phyloP scores from a whole-genome alignment of 2,329 filamentous ascomycete species.

The Alternaria tenuissima region DNA sequence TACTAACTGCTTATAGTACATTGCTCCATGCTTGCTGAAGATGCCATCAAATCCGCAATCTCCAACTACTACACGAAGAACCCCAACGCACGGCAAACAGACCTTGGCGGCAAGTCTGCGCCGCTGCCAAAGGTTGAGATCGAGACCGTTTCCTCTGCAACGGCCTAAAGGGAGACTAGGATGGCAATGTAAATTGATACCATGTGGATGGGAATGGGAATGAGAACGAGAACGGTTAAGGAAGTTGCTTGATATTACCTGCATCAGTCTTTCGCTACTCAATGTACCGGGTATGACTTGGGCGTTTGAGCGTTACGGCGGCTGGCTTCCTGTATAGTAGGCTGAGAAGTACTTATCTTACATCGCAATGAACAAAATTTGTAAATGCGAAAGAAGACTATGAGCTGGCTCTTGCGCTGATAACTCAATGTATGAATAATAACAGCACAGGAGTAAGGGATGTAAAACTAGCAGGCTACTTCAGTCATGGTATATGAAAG shows the following conservation, averaged over 20 bases:
- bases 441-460: neutral
- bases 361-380: conserved; percentile 17
- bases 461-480: neutral
- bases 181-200: conserved; percentile 33
- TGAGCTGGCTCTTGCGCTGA: neutral
- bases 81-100: conserved; percentile 75
- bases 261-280: conserved; percentile 21
- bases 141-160: conserved; percentile 58
- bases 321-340: conserved; percentile 17
- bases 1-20: conserved; percentile 67
- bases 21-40: conserved; percentile 91
- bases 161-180: conserved; percentile 42
- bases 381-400: neutral
- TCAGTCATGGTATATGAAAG: neutral
- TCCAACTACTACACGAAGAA: conserved; percentile 93
- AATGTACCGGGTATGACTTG: conserved; percentile 11
- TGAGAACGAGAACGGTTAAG: neutral
- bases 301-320: conserved; percentile 23
- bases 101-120: conserved; percentile 77
- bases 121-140: conserved; percentile 72
- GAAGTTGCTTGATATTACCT: conserved; percentile 6
- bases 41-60: conserved; percentile 92
- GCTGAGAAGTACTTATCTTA: conserved; percentile 9
- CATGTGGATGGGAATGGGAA: conserved; percentile 6
- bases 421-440: neutral